Base-by-base conservation (phyloP, 108 stramenopile genomes). In the Cyclotella distinguenda region DNA sequence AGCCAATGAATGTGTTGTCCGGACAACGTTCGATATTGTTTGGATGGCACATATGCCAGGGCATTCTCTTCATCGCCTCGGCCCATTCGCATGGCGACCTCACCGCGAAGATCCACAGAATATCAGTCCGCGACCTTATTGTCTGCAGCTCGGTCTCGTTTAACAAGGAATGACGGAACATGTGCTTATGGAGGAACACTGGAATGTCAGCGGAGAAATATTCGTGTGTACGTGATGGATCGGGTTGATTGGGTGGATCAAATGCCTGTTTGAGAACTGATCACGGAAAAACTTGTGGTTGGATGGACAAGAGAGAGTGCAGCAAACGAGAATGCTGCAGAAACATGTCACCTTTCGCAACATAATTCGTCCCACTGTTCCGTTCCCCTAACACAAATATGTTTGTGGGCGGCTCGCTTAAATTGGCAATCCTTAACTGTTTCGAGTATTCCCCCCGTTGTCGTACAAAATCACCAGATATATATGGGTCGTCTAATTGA, bases 21-120 rank as follows among this genome's bases (percentile, higher is more conserved):
- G 72, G 56, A 50, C 72, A 73, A 13, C 38, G 48, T 9, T 39
- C 8, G 8, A 60, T 60, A 22, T 66, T 44, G 9, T 36, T 50
- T 6, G 72, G 56, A 34, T n/a, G 42, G 57, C 72, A 73, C 72
- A 73, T 66, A 47, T 73, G 72, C 54, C 57, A 73, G 0, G 72
- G 72, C 15, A 60, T 21, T 0, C 72, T 19, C 32, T 73, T 59
- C 72, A 73, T 73, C 18, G 56, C 72, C 39, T 73, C 72, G 16
- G 72, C 72, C 63, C 50, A 64, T 25, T 73, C 72, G 16, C 72
- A 73, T 19, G 72, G 72, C 12, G 43, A 23, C 7, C 72, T 32
- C 6, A 73, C 72, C 0, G 42, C 72, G 11, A 73, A 45, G 0
- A 73, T 34, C 72, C 72, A 73, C 42, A 73, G 35, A 15, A 66